Conservation (phyloP, 2,329 filamentous ascomycete species). For the Hypoxylon sp. region DNA sequence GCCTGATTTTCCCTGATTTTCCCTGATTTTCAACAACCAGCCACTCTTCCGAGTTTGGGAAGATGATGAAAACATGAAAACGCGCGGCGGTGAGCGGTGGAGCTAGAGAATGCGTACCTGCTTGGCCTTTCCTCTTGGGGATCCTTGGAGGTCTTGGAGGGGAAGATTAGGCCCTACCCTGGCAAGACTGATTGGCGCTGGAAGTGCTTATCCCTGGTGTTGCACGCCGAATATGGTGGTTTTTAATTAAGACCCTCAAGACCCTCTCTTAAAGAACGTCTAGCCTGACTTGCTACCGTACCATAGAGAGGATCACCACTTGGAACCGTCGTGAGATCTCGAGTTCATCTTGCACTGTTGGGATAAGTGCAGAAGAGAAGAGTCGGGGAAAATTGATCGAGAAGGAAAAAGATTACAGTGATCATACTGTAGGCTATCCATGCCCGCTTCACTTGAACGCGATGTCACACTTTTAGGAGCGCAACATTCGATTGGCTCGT, state of each 20-base stretch:
- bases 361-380: slow-evolving; percentile 13
- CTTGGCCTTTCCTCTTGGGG: slow-evolving; percentile 21
- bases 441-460: slow-evolving; percentile 27
- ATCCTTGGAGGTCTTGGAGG: slow-evolving; percentile 25
- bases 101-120: slow-evolving; percentile 25
- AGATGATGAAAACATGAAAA: background rate
- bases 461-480: slow-evolving; percentile 32
- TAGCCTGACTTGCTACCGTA: slow-evolving; percentile 3
- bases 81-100: background rate
- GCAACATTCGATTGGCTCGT: slow-evolving; percentile 37
- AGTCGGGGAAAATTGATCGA: background rate
- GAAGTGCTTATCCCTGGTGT: slow-evolving; percentile 15
- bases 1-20: no score
- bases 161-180: slow-evolving; percentile 21
- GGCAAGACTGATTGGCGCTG: slow-evolving; percentile 17
- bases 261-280: background rate
- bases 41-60: background rate
- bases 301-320: slow-evolving; percentile 8
- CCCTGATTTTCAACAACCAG: no score
- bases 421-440: slow-evolving; percentile 17
- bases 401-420: slow-evolving; percentile 18
- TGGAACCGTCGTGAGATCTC: slow-evolving; percentile 18
- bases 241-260: background rate
- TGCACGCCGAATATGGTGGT: slow-evolving; percentile 1
- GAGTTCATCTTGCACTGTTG: slow-evolving; percentile 21